Evolutionary conservation across 202 grass and related monocot species (phyloP).

Genomic region (Dendrocalamus latiflorus): DNA sequence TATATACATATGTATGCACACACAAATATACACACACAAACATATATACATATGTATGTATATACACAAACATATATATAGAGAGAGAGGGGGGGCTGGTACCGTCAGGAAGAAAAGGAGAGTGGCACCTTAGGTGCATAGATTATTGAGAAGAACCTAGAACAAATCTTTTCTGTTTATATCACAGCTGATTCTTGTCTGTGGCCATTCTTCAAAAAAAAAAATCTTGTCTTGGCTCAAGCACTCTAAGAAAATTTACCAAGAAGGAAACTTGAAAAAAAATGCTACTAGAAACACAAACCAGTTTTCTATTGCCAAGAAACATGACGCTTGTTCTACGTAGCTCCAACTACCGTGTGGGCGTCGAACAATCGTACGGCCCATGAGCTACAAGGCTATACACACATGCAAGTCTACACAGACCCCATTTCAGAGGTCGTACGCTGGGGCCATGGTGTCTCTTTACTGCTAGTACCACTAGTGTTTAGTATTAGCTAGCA

Average conservation of each 20-base stretch:
- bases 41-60: no score
- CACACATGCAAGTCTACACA: not conserved
- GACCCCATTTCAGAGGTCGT: not conserved
- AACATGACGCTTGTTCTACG: slow-evolving; percentile 20
- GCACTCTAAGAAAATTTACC: not conserved
- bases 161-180: not conserved
- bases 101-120: not conserved
- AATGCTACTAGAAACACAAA: not conserved
- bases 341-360: slow-evolving; percentile 5
- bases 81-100: no score
- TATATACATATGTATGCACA: not conserved
- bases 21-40: not conserved
- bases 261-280: not conserved
- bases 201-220: not conserved
- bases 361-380: slow-evolving; percentile 2
- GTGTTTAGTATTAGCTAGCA: not conserved
- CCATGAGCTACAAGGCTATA: slow-evolving; percentile 11
- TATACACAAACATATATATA: no score
- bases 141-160: not conserved
- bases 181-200: not conserved
- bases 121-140: not conserved
- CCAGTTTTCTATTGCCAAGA: not conserved
- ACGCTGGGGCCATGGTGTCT: not conserved
- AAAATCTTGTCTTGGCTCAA: not conserved
- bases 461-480: no score